phyloP scores from a whole-genome alignment of 805 yeast species.

The Millerozyma miso region DNA sequence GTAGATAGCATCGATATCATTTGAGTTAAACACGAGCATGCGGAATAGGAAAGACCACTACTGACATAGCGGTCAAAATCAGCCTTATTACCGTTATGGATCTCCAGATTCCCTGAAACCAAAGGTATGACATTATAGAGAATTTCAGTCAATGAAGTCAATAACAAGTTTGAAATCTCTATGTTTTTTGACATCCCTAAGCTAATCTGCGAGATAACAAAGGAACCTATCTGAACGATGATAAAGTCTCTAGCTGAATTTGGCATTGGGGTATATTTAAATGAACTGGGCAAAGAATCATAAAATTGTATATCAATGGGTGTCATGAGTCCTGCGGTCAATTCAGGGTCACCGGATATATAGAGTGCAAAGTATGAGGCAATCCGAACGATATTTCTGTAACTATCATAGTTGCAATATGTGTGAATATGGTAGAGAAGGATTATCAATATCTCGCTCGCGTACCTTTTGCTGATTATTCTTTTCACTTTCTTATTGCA shows the following conservation, averaged over 20 bases:
- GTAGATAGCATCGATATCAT: constrained; percentile 37
- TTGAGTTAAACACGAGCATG: constrained; percentile 45
- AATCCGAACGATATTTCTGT: constrained; percentile 44
- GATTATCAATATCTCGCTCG: constrained; percentile 50
- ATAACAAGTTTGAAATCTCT: constrained; percentile 26
- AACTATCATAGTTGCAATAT: constrained; percentile 35
- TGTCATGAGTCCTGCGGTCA: constrained; percentile 38
- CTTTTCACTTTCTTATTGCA: constrained; percentile 59
- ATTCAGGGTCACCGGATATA: constrained; percentile 38
- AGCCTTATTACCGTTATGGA: constrained; percentile 16
- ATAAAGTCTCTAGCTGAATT: constrained; percentile 62
- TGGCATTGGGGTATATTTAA: constrained; percentile 39
- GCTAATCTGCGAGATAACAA: constrained; percentile 19
- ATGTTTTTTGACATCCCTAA: constrained; percentile 11
- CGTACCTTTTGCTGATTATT: constrained; percentile 33
- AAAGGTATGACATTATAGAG: constrained; percentile 56
- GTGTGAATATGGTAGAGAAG: constrained; percentile 56
- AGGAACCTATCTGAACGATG: constrained; percentile 47
- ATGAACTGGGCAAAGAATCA: constrained; percentile 50
- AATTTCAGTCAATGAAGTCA: constrained; percentile 53
- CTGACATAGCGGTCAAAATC: constrained; percentile 29
- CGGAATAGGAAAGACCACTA: constrained; percentile 48
- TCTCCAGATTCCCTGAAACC: constrained; percentile 25
- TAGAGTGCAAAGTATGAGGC: constrained; percentile 50
- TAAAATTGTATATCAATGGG: constrained; percentile 43